Base-by-base conservation (phyloP, 192 early-diverging fungal species). In the Backusella circina region DNA sequence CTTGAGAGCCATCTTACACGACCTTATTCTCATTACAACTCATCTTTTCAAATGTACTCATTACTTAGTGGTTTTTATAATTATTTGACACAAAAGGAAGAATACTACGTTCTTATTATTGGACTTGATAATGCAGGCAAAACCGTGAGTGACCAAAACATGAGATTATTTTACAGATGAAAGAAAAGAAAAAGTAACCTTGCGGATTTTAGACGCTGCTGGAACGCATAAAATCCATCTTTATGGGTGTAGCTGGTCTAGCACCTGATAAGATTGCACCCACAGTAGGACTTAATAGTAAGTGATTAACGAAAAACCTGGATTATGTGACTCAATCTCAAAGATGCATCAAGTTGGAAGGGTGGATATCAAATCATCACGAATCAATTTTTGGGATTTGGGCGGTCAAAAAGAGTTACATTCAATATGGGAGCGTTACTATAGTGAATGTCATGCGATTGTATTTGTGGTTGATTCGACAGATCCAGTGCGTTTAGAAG, bases 71-170 rank as follows among this genome's bases (percentile, higher is more conserved):
- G 96, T 26, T 88, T 96, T 18, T 98, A 99, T 83, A 87, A 90
- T 76, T 92, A 97, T 77, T 86, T 93, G 71, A 97, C 94, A 44
- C 86, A 91, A 66, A 94, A 90, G 74, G 96, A 98, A 80, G 95
- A 97, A 75, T 99, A 91, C 85, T 95, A 92, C 70, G 89, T 98
- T 61, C 88, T 99, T n/a, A 93, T 99, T 67, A 83, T 99, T 36
- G 97, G 97, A 33, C 90, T 98, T 26, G 97, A 99, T 79, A 95
- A 96, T 82, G 94, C 96, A n/a, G 97, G 97, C 57, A 99, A 99
- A 82, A 98, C 97, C 50, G 54, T 61, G 23, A 28, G 54, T 61
- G 54, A n/a, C 10, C 35, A 68, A 21, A 68, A 37, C n/a, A n/a
- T 35, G 26, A 6, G 0, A 8, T 31, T 70, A 12, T 18, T 28